These are phyloP conservation scores for Kandelia obovata DNA, from an alignment of 345 rosid genomes.

Conservation along the genomic window DNA sequence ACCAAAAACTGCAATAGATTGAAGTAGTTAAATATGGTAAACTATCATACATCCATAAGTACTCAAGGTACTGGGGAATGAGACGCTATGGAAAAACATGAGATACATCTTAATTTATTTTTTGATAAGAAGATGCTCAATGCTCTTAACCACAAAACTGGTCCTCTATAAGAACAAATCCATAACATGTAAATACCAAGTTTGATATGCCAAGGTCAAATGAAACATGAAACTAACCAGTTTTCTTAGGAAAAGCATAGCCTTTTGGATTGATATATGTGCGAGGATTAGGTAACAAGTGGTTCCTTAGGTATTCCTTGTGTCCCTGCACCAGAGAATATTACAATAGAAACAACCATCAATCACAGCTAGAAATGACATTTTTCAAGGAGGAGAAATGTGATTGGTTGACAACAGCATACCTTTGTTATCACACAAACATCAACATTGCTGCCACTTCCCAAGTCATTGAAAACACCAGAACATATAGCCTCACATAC, in stretches of 20 bases:
- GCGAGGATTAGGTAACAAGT: slow-evolving; percentile 74
- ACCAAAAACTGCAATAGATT: too few relatives aligned
- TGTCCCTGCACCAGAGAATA: slow-evolving; percentile 45
- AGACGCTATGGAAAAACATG: background rate
- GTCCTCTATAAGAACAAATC: background rate
- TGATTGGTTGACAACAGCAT: slow-evolving; percentile 13
- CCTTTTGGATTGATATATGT: slow-evolving; percentile 54
- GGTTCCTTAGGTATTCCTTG: slow-evolving; percentile 73
- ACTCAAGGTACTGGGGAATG: background rate
- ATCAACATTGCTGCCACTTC: slow-evolving; percentile 92
- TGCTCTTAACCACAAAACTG: background rate
- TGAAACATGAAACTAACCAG: slow-evolving; percentile 35
- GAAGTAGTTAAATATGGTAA: too few relatives aligned
- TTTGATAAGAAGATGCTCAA: background rate
- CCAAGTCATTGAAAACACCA: slow-evolving; percentile 44
- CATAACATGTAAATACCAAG: background rate
- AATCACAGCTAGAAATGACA: slow-evolving; percentile 1
- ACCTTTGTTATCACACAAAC: slow-evolving; percentile 87
- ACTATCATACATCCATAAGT: background rate
- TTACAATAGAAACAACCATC: slow-evolving; percentile 12
- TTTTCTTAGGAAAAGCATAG: slow-evolving; percentile 67
- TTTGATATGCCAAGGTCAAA: background rate
- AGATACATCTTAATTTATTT: background rate
- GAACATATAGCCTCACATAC: slow-evolving; percentile 75
- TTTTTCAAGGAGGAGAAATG: slow-evolving; percentile 2